phyloP scores from a whole-genome alignment of 164 flowering plant species.

The Sedum album region DNA sequence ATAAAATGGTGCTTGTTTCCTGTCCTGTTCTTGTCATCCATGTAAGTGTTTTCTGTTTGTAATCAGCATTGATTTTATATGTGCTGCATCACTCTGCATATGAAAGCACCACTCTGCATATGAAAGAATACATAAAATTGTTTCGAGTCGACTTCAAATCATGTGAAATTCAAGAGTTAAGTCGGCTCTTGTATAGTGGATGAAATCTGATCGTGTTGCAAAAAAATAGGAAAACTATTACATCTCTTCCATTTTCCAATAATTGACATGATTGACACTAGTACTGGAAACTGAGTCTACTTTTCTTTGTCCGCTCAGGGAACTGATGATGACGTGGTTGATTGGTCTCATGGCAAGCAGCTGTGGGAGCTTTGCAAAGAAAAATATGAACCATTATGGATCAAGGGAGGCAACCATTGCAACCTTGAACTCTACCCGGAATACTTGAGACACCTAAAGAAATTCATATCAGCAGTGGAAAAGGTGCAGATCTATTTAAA shows the following conservation, averaged over 20 bases:
- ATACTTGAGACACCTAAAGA: constrained; percentile 49
- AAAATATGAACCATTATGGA: constrained; percentile 68
- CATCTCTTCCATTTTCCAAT: too few relatives aligned
- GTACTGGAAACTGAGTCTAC: not conserved
- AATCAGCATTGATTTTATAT: not conserved
- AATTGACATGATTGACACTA: too few relatives aligned
- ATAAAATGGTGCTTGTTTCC: constrained; percentile 49
- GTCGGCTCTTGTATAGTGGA: too few relatives aligned
- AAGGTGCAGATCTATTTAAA: constrained; percentile 22
- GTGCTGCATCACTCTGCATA: too few relatives aligned
- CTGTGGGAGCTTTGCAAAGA: constrained; percentile 63
- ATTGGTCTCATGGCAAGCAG: constrained; percentile 59
- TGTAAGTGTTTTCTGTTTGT: constrained; percentile 39
- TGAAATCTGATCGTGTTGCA: too few relatives aligned
- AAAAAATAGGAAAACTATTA: too few relatives aligned
- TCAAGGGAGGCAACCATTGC: constrained; percentile 54
- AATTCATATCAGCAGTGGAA: constrained; percentile 54
- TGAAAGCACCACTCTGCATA: too few relatives aligned
- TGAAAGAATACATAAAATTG: too few relatives aligned
- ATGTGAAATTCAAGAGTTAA: too few relatives aligned
- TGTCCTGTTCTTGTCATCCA: constrained; percentile 88
- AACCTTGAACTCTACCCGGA: constrained; percentile 54
- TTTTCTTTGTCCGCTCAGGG: constrained; percentile 29
- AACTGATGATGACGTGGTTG: constrained; percentile 64
- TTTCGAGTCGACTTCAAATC: too few relatives aligned